A percentile compares a stretch with the other conserved stretches of the same genome.
Conservation (phyloP, 2,329 filamentous ascomycete genomes). For the Fusarium sp. region DNA sequence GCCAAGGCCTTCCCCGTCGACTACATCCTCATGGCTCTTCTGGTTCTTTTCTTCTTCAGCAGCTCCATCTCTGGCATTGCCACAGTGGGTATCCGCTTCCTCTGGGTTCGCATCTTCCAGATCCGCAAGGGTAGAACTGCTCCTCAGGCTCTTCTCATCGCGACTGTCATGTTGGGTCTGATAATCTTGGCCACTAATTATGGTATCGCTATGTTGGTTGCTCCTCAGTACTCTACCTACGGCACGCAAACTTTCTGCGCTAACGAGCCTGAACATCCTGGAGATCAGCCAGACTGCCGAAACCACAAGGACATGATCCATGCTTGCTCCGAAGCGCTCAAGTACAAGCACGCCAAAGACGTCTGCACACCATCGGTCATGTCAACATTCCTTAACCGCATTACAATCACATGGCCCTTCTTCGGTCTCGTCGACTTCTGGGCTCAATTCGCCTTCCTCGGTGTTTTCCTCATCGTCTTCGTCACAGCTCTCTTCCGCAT, state of each 20-base stretch:
- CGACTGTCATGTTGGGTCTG: slow-evolving; percentile 88
- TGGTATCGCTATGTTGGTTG: slow-evolving; percentile 89
- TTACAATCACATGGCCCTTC: slow-evolving; percentile 93
- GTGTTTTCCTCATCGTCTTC: slow-evolving; percentile 83
- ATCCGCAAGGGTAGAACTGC: slow-evolving; percentile 89
- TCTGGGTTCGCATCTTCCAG: slow-evolving; percentile 93
- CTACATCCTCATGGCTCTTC: slow-evolving; percentile 85
- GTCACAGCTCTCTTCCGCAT: slow-evolving; percentile 81
- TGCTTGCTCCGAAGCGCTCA: slow-evolving; percentile 81
- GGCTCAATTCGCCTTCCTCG: slow-evolving; percentile 93
- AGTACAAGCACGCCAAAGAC: slow-evolving; percentile 74
- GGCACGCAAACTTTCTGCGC: slow-evolving; percentile 95
- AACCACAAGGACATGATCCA: slow-evolving; percentile 76
- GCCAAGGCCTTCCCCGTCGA: slow-evolving; percentile 90
- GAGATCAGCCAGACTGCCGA: slow-evolving; percentile 78
- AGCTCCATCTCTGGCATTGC: slow-evolving; percentile 88
- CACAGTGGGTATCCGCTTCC: slow-evolving; percentile 89
- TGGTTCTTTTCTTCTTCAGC: slow-evolving; percentile 88
- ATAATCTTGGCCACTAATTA: slow-evolving; percentile 95
- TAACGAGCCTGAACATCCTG: slow-evolving; percentile 68
- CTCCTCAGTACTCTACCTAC: slow-evolving; percentile 93
- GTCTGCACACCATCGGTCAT: slow-evolving; percentile 93
- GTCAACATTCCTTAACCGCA: slow-evolving; percentile 91
- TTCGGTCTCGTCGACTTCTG: slow-evolving; percentile 95
- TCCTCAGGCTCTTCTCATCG: slow-evolving; percentile 89